phyloP scores from a whole-genome alignment of 192 early-diverging fungal species.

The Umbelopsis ramanniana region DNA sequence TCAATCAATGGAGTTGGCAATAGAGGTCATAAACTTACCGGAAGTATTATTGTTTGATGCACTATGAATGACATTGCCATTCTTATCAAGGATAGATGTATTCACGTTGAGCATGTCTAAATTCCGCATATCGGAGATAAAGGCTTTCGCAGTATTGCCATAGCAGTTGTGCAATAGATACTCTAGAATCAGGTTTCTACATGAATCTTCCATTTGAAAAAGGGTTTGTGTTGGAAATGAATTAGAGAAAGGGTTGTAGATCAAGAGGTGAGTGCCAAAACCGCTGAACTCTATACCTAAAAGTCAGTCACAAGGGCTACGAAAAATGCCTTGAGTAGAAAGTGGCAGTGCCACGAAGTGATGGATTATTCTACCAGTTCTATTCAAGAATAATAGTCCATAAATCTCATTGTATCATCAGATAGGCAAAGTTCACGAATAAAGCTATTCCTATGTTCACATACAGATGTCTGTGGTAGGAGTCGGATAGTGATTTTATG shows the following conservation, averaged over 20 bases:
- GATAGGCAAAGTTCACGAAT: no score
- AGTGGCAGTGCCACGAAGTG: not conserved
- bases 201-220: conserved; percentile 1
- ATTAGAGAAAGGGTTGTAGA: not conserved
- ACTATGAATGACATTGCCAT: conserved; percentile 18
- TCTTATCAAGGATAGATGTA: conserved; percentile 23
- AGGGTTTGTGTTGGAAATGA: not conserved
- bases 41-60: conserved; percentile 19
- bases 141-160: conserved; percentile 64
- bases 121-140: conserved; percentile 54
- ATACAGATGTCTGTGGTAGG: no score
- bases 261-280: not conserved
- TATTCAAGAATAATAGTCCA: no score
- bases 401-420: no score
- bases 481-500: no score
- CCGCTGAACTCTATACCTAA: not conserved
- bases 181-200: conserved; percentile 60
- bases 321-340: no score
- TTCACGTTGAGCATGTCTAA: conserved; percentile 28
- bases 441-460: no score
- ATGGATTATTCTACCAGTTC: no score
- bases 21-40: not conserved
- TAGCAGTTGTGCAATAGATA: conserved; percentile 73
- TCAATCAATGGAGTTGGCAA: no score
- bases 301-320: not conserved